Evolutionary conservation across 2,329 filamentous ascomycete species (phyloP).

Genomic region (Fusarium coffeatum): DNA sequence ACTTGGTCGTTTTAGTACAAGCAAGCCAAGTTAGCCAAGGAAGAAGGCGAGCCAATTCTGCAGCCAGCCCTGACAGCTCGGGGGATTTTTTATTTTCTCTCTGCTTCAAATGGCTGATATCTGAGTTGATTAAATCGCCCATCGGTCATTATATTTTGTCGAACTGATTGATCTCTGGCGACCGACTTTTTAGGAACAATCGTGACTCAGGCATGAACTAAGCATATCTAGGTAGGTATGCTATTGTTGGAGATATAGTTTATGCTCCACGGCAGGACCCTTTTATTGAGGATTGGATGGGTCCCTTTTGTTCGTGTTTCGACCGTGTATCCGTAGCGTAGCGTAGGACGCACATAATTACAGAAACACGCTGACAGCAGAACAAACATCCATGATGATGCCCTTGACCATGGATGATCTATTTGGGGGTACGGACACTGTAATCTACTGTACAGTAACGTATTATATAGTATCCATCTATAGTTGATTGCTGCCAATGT

Average conservation of each 20-base stretch:
- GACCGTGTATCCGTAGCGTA: slow-evolving; percentile 26
- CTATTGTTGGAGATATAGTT: slow-evolving; percentile 19
- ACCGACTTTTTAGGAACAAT: background rate
- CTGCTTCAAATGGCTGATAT: slow-evolving; percentile 14
- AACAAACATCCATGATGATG: background rate
- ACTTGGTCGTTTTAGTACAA: slow-evolving; percentile 26
- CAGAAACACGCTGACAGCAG: background rate
- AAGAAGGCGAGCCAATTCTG: slow-evolving; percentile 28
- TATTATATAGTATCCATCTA: background rate
- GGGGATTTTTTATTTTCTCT: background rate
- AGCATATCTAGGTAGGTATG: background rate
- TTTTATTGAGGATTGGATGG: slow-evolving; percentile 3
- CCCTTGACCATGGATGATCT: slow-evolving; percentile 12
- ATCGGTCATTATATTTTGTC: background rate
- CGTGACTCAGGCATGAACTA: background rate
- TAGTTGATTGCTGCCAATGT: slow-evolving; percentile 1
- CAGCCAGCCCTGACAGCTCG: slow-evolving; percentile 17
- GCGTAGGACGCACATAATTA: slow-evolving; percentile 6
- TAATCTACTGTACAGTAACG: background rate
- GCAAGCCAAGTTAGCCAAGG: slow-evolving; percentile 14
- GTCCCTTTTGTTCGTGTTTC: slow-evolving; percentile 34
- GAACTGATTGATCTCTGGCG: background rate
- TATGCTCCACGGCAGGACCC: slow-evolving; percentile 11
- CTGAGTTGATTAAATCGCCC: slow-evolving; percentile 15
- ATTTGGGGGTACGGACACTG: background rate